Conservation (phyloP, 139 green algal genomes). For the Ettlia oleoabundans region DNA sequence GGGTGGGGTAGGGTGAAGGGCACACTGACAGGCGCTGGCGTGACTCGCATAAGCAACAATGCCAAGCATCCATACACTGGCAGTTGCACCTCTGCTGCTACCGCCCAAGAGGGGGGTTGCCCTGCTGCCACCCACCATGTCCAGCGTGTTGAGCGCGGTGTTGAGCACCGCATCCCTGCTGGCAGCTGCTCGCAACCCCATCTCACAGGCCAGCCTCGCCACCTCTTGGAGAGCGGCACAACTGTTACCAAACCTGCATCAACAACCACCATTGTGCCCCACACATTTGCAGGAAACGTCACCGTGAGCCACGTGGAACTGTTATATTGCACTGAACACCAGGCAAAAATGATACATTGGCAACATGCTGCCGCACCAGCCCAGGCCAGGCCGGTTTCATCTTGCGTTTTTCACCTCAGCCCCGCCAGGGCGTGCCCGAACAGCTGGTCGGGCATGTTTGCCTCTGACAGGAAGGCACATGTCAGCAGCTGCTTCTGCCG, state of each 20-base stretch:
- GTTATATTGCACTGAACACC: too few species aligned
- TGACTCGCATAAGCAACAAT: too few species aligned
- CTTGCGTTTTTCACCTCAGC: too few species aligned
- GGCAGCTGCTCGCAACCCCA: background rate
- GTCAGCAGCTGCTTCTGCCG: conserved; percentile 66
- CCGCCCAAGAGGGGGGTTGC: background rate
- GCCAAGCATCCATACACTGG: too few species aligned
- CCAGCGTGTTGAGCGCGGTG: conserved; percentile 8
- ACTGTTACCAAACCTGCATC: conserved; percentile 56
- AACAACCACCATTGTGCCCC: background rate
- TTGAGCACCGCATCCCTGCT: background rate
- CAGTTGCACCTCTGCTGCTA: background rate
- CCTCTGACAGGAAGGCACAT: conserved; percentile 54
- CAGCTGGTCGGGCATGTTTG: conserved; percentile 71
- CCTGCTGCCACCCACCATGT: conserved; percentile 1
- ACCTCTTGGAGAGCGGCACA: conserved; percentile 39
- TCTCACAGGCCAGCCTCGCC: conserved; percentile 49
- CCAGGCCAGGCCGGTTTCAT: too few species aligned
- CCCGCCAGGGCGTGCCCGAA: conserved; percentile 59
- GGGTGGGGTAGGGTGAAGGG: too few species aligned
- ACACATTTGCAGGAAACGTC: background rate
- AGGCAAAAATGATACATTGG: background rate
- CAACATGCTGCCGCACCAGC: too few species aligned
- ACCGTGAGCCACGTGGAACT: too few species aligned
- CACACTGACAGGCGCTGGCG: too few species aligned